Evolutionary conservation across 768 basidiomycete genomes (phyloP).

Genomic region (Jaapia argillacea): DNA sequence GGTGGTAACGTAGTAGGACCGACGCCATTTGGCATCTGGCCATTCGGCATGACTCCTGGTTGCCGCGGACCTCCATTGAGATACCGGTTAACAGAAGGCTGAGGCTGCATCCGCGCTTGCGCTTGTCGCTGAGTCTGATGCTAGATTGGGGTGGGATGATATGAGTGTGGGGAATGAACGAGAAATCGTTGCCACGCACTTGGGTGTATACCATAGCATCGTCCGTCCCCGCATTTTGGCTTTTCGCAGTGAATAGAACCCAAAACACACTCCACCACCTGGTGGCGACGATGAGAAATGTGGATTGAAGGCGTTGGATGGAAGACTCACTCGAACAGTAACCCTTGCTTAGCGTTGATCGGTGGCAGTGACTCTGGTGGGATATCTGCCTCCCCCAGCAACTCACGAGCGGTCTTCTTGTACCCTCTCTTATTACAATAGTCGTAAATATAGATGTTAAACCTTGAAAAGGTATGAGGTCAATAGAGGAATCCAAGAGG

Average conservation of each 20-base stretch:
- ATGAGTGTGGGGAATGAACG: conserved; percentile 11
- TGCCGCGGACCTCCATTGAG: conserved; percentile 24
- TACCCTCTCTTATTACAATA: conserved; percentile 79
- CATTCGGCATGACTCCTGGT: conserved; percentile 19
- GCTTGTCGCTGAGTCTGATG: conserved; percentile 13
- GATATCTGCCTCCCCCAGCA: conserved; percentile 59
- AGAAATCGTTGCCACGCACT: conserved; percentile 29
- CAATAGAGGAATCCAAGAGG: background rate
- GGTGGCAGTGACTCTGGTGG: conserved; percentile 52
- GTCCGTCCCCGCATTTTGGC: conserved; percentile 51
- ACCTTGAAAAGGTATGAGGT: conserved; percentile 35
- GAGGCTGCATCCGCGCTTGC: conserved; percentile 6
- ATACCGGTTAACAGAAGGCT: conserved; percentile 10
- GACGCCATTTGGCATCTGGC: conserved; percentile 20
- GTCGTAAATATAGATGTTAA: conserved; percentile 84
- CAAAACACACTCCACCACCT: conserved; percentile 92
- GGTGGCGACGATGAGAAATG: conserved; percentile 8
- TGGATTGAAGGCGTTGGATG: conserved; percentile 5
- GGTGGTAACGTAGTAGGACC: conserved; percentile 27
- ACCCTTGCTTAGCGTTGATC: conserved; percentile 75
- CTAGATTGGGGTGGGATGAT: conserved; percentile 14
- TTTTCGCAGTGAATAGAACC: conserved; percentile 78
- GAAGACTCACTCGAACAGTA: conserved; percentile 66
- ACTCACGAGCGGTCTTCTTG: conserved; percentile 58
- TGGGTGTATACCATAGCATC: conserved; percentile 66